Evolutionary conservation across 2,329 filamentous ascomycete genomes (phyloP).

Genomic region (Diaporthe eres): DNA sequence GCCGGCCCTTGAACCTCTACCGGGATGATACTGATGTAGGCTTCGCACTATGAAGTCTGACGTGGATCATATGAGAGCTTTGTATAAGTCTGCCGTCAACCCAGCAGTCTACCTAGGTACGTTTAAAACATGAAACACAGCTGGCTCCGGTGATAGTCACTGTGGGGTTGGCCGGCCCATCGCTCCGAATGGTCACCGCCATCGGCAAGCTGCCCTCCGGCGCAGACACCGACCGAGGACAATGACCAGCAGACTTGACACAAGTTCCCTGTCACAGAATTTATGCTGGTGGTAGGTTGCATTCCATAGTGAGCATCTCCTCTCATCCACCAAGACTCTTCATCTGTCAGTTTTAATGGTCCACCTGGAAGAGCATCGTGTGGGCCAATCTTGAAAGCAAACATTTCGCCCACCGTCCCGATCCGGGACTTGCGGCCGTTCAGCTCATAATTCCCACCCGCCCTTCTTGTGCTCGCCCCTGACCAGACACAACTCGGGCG

Average conservation of each 20-base stretch:
- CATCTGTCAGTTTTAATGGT: neutral
- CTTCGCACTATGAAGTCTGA: neutral
- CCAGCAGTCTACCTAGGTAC: neutral
- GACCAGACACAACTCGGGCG: neutral
- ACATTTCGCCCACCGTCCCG: neutral
- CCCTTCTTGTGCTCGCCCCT: neutral
- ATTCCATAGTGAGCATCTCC: neutral
- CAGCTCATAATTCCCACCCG: neutral
- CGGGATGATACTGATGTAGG: neutral
- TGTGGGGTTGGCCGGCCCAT: slow-evolving; percentile 7
- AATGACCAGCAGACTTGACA: neutral
- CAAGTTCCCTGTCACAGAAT: no score
- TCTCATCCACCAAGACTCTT: neutral
- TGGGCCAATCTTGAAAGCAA: neutral
- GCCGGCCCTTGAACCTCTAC: neutral
- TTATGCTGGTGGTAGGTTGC: neutral
- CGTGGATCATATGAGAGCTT: neutral
- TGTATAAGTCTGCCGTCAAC: neutral
- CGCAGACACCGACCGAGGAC: neutral
- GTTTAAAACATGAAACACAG: neutral
- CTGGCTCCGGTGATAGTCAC: neutral
- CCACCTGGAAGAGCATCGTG: neutral
- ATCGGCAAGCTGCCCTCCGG: neutral
- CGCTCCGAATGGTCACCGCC: slow-evolving; percentile 9
- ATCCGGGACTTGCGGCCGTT: neutral